Evolutionary conservation across 73 alveolate species (phyloP), one percentile per base, ranked within the genome.

Genomic region (Symbiodinium natans): DNA sequence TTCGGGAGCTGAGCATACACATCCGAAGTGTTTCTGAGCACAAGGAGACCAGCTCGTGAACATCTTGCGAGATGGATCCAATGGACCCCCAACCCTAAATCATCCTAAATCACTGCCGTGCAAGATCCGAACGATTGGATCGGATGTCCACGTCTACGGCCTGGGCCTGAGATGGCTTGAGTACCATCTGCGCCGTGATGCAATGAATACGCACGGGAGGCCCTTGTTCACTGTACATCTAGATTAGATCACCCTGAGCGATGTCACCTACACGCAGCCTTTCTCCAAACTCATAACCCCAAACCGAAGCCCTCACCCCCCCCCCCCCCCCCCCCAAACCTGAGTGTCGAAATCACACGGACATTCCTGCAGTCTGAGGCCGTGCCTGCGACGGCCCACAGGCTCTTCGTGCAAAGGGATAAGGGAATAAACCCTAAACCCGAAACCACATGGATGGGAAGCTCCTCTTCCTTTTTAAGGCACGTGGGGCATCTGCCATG

Each of bases 361-460:
- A 10, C 63, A 48, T 48, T 48, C 17, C 31, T 59, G 77, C 77
- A 27, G 36, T 2, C 29, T n/a, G n/a, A 90, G 96, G 96, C 77
- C 96, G 96, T n/a, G 96, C 96, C 29, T 90, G 96, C 54, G 71
- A 41, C 52, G 96, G 96, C 52, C 96, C 48, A 29, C 96, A 90
- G 96, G 96, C 41, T 29, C 23, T 19, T 29, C 27, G 86, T 41
- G 10, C 6, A 5, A 2, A 19, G 23, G 36, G 36, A 75, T 34
- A n/a, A 75, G 1, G 8, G 42, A n/a, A n/a, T n/a, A n/a, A n/a
- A n/a, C n/a, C n/a, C n/a, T n/a, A n/a, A n/a, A n/a, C n/a, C n/a
- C n/a, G n/a, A n/a, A n/a, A n/a, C n/a, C n/a, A n/a, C n/a, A n/a
- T n/a, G n/a, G n/a, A n/a, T n/a, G n/a, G n/a, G n/a, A n/a, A n/a